Evolutionary conservation across 257 asterid species (phyloP), one percentile per base, ranked within the genome.

Genomic region (Solanum pennellii): DNA sequence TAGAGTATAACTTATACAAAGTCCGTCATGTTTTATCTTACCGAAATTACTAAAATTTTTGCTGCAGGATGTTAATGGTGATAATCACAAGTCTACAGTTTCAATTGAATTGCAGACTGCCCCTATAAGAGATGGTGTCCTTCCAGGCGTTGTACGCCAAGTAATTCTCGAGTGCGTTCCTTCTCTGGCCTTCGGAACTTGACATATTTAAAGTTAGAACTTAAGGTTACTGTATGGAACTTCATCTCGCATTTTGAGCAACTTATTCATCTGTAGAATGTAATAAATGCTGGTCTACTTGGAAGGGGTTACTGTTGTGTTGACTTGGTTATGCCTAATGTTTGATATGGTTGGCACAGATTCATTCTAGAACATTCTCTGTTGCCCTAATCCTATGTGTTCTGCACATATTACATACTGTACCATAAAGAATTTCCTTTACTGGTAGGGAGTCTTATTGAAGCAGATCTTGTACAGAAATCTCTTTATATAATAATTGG

Each of bases 111-210:
- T 95, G 88, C 99, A 95, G 91, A 95, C 98, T 45, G 95, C 99
- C 87, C 94, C 99, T 47, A 59, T 96, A 66, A 71, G 86, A 47
- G 95, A 94, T 47, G 99, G 98, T 83, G 94, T 94, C 80, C 98
- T 97, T 89, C 99, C 99, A 18, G 99, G 99, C 89, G 93, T 97
- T 84, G 88, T 95, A 89, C 95, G 99, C 77, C 98, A 96, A 92
- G 98, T 95, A 72, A 94, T 97, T 73, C 88, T 39, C 62, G 98
- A 95, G 99, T 97, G 83, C 79, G 97, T 90, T 59, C 47, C 41
- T 80, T 87, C 49, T 27, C 9, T 10, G 37, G 41, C 77, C 29
- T 20, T 69, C 39, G 35, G n/a, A 47, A 74, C 84, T 59, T 39
- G 85, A 49, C 68, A 80, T 85, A 69, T 42, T 71, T 45, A 23